Evolutionary conservation across 2,329 filamentous ascomycete genomes (phyloP).

Genomic region (Trichoderma asperellum): DNA sequence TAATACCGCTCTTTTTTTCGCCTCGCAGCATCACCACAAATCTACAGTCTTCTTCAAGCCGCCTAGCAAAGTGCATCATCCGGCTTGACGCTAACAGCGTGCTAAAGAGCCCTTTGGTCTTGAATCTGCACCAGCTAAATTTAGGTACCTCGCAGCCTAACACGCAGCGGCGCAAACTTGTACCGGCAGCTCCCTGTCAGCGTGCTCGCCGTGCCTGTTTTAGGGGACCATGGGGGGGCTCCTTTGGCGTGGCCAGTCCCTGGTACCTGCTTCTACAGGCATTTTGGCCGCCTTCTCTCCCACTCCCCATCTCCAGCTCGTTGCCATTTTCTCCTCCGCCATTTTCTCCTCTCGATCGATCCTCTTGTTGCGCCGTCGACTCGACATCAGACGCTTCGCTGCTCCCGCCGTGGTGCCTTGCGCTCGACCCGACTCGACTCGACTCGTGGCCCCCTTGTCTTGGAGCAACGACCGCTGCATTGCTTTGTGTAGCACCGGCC

Average conservation of each 20-base stretch:
- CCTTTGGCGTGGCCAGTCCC: slow-evolving; percentile 18
- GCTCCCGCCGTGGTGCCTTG: slow-evolving; percentile 14
- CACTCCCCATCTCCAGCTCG: slow-evolving; percentile 14
- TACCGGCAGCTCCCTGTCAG: slow-evolving; percentile 7
- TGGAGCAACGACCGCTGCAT: slow-evolving; percentile 17
- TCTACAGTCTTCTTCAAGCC: neutral
- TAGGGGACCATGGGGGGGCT: slow-evolving; percentile 22
- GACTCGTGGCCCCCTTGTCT: slow-evolving; percentile 10
- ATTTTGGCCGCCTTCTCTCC: slow-evolving; percentile 8
- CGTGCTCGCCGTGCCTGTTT: slow-evolving; percentile 9
- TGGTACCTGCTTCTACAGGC: slow-evolving; percentile 28
- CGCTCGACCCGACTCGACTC: neutral
- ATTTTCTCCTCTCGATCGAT: neutral
- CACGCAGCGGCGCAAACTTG: slow-evolving; percentile 19
- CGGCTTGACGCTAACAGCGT: slow-evolving; percentile 21
- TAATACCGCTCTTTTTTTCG: neutral
- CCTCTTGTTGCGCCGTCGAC: neutral
- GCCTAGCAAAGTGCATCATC: slow-evolving; percentile 1
- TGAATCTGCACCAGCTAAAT: slow-evolving; percentile 23
- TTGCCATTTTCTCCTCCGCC: slow-evolving; percentile 4
- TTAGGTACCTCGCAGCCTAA: slow-evolving; percentile 23
- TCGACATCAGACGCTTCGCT: neutral
- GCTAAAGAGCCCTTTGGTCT: slow-evolving; percentile 9
- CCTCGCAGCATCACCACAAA: neutral
- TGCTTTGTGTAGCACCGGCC: slow-evolving; percentile 22